These are phyloP conservation scores for Exophiala oligosperma DNA, from an alignment of 2,329 filamentous ascomycete genomes.

Conservation along the genomic window DNA sequence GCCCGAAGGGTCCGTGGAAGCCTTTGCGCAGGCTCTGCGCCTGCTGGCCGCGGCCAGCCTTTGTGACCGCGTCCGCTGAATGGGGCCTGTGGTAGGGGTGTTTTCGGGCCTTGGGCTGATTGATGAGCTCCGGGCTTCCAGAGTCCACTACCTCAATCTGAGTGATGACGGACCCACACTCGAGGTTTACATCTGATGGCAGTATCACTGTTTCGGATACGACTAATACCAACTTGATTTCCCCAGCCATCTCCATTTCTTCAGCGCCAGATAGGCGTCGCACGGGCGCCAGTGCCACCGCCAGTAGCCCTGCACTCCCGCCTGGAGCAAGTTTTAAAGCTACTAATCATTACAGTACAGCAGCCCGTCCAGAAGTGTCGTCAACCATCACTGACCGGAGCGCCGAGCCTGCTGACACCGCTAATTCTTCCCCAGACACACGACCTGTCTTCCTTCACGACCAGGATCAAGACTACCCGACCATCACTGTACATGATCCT, in stretches of 20 bases:
- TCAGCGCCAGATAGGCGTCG: slow-evolving; percentile 14
- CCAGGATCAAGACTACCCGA: slow-evolving; percentile 16
- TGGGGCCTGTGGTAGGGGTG: neutral
- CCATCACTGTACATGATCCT: slow-evolving; percentile 16
- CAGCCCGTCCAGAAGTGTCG: slow-evolving; percentile 7
- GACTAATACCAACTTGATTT: slow-evolving; percentile 19
- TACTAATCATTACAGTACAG: slow-evolving; percentile 21
- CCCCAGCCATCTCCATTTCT: slow-evolving; percentile 28
- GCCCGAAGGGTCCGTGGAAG: neutral
- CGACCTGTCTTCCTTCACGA: slow-evolving; percentile 15
- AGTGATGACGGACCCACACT: slow-evolving; percentile 27
- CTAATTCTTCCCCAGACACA: slow-evolving; percentile 26
- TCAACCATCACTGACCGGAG: slow-evolving; percentile 15
- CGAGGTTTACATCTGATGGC: slow-evolving; percentile 17
- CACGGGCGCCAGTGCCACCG: slow-evolving; percentile 5
- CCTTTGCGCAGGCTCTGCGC: neutral
- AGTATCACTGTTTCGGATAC: slow-evolving; percentile 22
- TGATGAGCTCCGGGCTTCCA: slow-evolving; percentile 8
- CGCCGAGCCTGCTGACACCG: slow-evolving; percentile 26
- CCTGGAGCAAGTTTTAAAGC: slow-evolving; percentile 6
- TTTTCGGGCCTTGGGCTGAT: neutral
- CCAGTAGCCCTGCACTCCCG: neutral
- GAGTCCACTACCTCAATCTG: slow-evolving; percentile 14
- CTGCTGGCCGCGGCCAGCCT: neutral
- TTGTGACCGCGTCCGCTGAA: slow-evolving; percentile 1